These are phyloP conservation scores for Podaxis mareebaensis DNA, from an alignment of 768 basidiomycete species.

Conservation along the genomic window DNA sequence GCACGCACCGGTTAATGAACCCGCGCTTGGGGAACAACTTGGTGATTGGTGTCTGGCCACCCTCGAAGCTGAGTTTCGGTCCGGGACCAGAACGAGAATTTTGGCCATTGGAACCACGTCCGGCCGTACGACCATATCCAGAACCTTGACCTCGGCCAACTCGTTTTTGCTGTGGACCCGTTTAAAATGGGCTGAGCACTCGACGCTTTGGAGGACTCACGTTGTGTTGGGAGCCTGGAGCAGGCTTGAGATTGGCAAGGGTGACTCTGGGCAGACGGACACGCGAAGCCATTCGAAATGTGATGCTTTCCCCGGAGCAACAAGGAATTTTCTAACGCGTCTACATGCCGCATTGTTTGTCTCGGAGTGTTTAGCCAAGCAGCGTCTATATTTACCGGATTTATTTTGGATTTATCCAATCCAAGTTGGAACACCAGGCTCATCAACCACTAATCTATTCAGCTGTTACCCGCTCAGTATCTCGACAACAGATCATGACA, in stretches of 20 bases:
- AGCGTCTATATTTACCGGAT: background rate
- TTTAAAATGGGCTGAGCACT: background rate
- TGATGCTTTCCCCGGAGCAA: background rate
- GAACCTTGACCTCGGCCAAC: constrained; percentile 93
- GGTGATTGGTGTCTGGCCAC: constrained; percentile 94
- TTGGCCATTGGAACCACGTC: constrained; percentile 94
- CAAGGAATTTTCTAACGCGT: constrained; percentile 3
- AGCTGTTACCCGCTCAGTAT: too few species aligned
- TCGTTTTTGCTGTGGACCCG: constrained; percentile 75
- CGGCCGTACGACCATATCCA: constrained; percentile 88
- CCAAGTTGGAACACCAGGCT: background rate
- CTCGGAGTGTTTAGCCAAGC: constrained; percentile 14
- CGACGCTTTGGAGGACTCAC: constrained; percentile 33
- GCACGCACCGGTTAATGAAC: constrained; percentile 87
- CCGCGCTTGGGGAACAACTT: constrained; percentile 92
- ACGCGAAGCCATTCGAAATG: constrained; percentile 35
- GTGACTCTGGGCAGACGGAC: constrained; percentile 44
- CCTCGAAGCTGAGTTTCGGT: constrained; percentile 86
- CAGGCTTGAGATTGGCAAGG: constrained; percentile 76
- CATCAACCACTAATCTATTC: background rate
- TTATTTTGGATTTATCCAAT: background rate
- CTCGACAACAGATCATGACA: background rate
- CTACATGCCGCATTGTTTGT: constrained; percentile 13
- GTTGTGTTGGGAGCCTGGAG: constrained; percentile 66
- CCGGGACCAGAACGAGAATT: constrained; percentile 90